A percentile compares a stretch with the other conserved stretches of the same genome.
Evolutionary conservation across 139 green algal genomes (phyloP).

Genomic region (Chlorella sp.): DNA sequence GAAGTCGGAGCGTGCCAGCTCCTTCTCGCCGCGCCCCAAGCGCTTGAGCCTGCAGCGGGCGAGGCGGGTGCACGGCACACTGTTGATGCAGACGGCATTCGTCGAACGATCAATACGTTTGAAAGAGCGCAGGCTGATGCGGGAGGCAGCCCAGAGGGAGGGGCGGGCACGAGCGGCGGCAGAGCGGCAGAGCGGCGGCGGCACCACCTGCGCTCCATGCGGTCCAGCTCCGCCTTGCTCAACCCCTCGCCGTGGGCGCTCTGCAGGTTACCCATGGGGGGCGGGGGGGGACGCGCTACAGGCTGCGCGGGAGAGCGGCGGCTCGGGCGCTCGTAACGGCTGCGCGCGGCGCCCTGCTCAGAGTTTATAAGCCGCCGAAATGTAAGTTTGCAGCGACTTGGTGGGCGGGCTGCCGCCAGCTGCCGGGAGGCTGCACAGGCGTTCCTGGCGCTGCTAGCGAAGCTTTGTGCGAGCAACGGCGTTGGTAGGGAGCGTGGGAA

Average conservation of each 20-base stretch:
- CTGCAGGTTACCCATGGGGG: slow-evolving; percentile 45
- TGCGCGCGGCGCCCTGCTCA: no score
- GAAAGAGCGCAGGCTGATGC: neutral
- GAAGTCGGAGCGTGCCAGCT: slow-evolving; percentile 45
- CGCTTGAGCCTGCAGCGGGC: slow-evolving; percentile 30
- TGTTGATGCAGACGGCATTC: neutral
- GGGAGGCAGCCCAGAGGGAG: no score
- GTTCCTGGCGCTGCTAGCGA: no score
- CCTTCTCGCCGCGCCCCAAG: slow-evolving; percentile 40
- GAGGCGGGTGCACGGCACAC: neutral
- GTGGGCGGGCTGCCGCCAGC: no score
- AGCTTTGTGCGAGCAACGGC: no score
- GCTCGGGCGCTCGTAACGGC: neutral
- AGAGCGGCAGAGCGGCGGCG: neutral
- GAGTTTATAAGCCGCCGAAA: no score
- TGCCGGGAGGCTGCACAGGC: no score
- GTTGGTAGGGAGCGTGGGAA: no score
- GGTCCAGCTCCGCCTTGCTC: slow-evolving; percentile 45
- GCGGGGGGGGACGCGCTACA: no score
- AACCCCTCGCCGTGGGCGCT: slow-evolving; percentile 13
- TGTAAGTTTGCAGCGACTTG: no score
- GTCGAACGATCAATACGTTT: neutral
- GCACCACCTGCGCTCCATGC: slow-evolving; percentile 47
- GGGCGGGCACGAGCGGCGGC: neutral
- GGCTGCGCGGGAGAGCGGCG: neutral